Evolutionary conservation across 73 alveolate species (phyloP), one percentile per base, ranked within the genome.

Genomic region (Paramecium octaurelia): DNA sequence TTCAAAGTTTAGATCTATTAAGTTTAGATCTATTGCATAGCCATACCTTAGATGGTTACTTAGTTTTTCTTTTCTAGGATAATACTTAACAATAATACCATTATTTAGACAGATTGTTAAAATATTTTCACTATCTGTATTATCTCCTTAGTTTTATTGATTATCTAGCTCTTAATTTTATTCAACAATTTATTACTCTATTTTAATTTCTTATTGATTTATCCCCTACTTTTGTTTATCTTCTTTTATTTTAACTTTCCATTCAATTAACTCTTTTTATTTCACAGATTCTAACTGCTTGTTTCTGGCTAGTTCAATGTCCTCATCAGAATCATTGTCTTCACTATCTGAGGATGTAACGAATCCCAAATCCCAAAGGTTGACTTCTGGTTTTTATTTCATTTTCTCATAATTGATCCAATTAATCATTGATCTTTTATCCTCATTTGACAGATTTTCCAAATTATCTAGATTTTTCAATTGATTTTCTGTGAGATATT

Each of bases 261-360:
- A 64, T 12, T 64, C 84, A 11, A 21, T 27, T 64, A 64, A 64
- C 12, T 64, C 84, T 27, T 34, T 64, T 2, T 27, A 9, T 64
- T 24, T 64, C 2, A 64, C n/a, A 11, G 42, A 11, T 80, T 40
- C 43, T 44, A 80, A 80, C 6, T 80, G 24, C 16, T 80, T 44
- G 12, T 40, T 31, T 80, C 75, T 80, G 16, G 73, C 73, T 4
- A 38, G 36, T 23, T 80, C 91, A 11, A 80, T 7, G 24, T 80
- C 91, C 46, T 80, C 91, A 80, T 80, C 91, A 24, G 91, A 80
- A 80, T 80, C 91, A 44, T 80, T 80, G 16, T 80, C 91, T 80
- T 80, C 91, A 23, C 91, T 80, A 46, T 80, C 91, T 24, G 91
- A 31, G 2, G 91, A 80, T 31, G 91, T 80, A 24, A 27, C 31